phyloP scores from a whole-genome alignment of 176 grass and related monocot species.

The Panicum miliaceum region DNA sequence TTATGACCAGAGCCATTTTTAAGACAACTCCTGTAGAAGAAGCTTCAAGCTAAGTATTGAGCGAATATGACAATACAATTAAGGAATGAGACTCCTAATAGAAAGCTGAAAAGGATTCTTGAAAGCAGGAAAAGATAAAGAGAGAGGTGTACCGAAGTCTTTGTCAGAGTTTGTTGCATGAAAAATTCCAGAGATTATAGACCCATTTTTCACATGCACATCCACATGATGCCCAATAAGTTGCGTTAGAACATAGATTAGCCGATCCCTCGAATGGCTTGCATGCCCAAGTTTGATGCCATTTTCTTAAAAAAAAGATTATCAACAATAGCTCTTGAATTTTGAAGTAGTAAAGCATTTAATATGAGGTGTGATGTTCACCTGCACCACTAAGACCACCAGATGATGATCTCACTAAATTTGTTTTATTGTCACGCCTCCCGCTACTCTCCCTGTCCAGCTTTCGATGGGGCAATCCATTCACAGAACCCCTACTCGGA shows the following conservation, averaged over 20 bases:
- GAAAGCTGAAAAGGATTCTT: neutral
- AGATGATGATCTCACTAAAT: conserved; percentile 52
- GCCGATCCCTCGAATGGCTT: conserved; percentile 67
- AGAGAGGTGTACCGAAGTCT: conserved; percentile 74
- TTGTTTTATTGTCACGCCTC: conserved; percentile 56
- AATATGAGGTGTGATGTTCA: conserved; percentile 41
- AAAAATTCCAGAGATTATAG: conserved; percentile 96
- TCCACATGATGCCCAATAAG: conserved; percentile 86
- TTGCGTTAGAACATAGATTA: conserved; percentile 74
- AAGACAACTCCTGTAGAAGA: conserved; percentile 72
- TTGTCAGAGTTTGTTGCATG: conserved; percentile 84
- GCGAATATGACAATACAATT: conserved; percentile 16
- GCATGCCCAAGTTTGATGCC: conserved; percentile 58
- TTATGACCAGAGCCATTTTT: conserved; percentile 91
- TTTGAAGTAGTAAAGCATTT: neutral
- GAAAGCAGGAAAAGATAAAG: neutral
- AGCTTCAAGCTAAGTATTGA: conserved; percentile 30
- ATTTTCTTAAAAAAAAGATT: conserved; percentile 56
- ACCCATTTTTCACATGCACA: conserved; percentile 94
- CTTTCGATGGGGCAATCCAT: conserved; percentile 63
- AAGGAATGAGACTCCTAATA: neutral
- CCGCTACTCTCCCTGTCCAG: conserved; percentile 67
- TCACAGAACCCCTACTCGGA: conserved; percentile 55
- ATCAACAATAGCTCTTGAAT: conserved; percentile 37
- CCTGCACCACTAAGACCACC: conserved; percentile 44